Evolutionary conservation across 805 yeast species (phyloP).

Genomic region (Schizosaccharomyces japonicus): DNA sequence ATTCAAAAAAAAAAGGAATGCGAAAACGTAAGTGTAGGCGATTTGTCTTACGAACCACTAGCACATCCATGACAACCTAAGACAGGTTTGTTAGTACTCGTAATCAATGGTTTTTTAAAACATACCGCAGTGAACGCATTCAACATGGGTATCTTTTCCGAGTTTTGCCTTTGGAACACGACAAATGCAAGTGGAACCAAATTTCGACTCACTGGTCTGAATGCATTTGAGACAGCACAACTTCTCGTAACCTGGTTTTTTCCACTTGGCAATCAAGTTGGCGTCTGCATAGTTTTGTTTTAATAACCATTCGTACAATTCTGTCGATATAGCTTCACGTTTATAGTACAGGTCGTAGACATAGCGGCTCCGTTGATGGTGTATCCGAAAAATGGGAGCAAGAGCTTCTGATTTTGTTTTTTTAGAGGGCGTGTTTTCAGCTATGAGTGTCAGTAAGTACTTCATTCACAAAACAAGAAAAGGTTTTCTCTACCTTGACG

Average conservation of each 20-base stretch:
- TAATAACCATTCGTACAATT: conserved; percentile 51
- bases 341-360: conserved; percentile 51
- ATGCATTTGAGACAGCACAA: conserved; percentile 69
- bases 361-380: conserved; percentile 55
- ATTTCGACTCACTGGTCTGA: conserved; percentile 33
- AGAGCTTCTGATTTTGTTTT: not conserved
- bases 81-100: not conserved
- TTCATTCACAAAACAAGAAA: too few species aligned
- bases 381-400: conserved; percentile 17
- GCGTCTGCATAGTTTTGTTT: conserved; percentile 43
- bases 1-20: too few species aligned
- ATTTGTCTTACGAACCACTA: not conserved
- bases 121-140: conserved; percentile 5
- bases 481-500: conserved; percentile 21
- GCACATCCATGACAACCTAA: conserved; percentile 5
- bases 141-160: conserved; percentile 4
- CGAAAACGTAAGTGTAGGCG: too few species aligned
- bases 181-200: conserved; percentile 56
- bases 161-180: conserved; percentile 47
- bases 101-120: not conserved
- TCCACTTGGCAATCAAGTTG: conserved; percentile 47
- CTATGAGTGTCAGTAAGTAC: conserved; percentile 22
- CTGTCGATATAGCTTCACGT: conserved; percentile 38
- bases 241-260: conserved; percentile 54
- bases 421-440: conserved; percentile 14